Conservation (phyloP, 352 stramenopile species). For the Phytophthora pisi region DNA sequence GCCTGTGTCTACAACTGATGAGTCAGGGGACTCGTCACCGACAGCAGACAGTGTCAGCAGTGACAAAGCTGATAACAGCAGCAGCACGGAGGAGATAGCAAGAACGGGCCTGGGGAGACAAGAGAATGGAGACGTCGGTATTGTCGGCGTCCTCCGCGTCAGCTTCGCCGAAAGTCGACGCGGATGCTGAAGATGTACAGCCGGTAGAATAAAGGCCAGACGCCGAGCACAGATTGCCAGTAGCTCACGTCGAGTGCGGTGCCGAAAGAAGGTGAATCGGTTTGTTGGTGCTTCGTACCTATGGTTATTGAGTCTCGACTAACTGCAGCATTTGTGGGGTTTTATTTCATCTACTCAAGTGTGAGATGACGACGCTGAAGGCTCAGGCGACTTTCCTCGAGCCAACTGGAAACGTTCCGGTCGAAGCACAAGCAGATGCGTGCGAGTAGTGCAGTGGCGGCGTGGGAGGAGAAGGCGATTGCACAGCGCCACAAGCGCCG, state of each 20-base stretch:
- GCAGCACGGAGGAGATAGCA: conserved; percentile 8
- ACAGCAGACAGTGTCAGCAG: conserved; percentile 4
- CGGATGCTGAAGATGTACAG: too few relatives aligned
- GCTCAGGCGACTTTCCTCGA: conserved; percentile 48
- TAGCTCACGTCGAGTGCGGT: too few relatives aligned
- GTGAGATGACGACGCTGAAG: conserved; percentile 44
- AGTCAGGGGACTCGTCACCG: conserved; percentile 8
- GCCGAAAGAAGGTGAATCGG: conserved; percentile 46
- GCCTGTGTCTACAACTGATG: neutral
- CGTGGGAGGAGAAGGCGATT: conserved; percentile 54
- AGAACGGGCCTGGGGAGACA: neutral
- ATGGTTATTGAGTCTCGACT: too few relatives aligned
- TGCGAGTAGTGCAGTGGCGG: conserved; percentile 27
- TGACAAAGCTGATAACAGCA: conserved; percentile 11
- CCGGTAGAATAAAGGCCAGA: too few relatives aligned
- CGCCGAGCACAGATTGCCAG: too few relatives aligned
- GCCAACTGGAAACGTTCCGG: conserved; percentile 43
- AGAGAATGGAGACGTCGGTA: conserved; percentile 17
- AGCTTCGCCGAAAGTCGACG: too few relatives aligned
- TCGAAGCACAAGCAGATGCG: conserved; percentile 45
- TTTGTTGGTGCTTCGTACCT: too few relatives aligned
- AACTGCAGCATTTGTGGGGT: too few relatives aligned
- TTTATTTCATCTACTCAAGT: too few relatives aligned
- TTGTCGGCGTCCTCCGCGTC: neutral
- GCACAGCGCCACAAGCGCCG: conserved; percentile 46